phyloP scores from a whole-genome alignment of 2,329 filamentous ascomycete species.

The Pseudocercospora crystallina region DNA sequence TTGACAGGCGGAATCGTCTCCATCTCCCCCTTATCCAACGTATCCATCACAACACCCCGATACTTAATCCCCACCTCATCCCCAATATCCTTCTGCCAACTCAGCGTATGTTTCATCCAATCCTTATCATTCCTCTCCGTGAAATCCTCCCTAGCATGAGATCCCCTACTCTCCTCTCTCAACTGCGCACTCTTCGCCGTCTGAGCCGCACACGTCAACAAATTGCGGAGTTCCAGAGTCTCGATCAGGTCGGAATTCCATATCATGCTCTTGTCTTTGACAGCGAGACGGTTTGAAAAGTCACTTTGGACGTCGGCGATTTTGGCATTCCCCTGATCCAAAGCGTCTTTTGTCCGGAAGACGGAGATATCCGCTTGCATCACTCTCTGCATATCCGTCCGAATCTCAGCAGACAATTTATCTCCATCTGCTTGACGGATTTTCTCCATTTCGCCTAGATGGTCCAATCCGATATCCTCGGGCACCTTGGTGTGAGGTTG shows the following conservation, averaged over 20 bases:
- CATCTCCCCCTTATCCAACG: conserved; percentile 48
- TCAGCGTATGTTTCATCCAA: conserved; percentile 52
- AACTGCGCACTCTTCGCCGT: conserved; percentile 46
- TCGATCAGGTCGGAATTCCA: conserved; percentile 53
- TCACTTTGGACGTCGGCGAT: conserved; percentile 38
- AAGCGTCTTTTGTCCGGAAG: conserved; percentile 44
- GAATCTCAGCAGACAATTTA: conserved; percentile 39
- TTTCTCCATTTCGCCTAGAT: conserved; percentile 34
- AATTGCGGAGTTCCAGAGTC: conserved; percentile 48
- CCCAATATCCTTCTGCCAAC: conserved; percentile 44
- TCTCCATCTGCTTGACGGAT: conserved; percentile 41
- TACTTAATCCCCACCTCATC: conserved; percentile 44
- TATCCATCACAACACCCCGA: conserved; percentile 43
- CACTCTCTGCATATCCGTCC: conserved; percentile 46
- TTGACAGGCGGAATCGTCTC: conserved; percentile 32
- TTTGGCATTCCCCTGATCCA: conserved; percentile 35
- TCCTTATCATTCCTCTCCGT: conserved; percentile 42
- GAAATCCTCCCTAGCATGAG: conserved; percentile 51
- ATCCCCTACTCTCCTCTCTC: conserved; percentile 47
- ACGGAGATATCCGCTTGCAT: conserved; percentile 51
- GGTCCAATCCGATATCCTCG: conserved; percentile 32
- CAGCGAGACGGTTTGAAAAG: conserved; percentile 38
- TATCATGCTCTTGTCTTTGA: conserved; percentile 48
- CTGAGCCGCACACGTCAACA: conserved; percentile 49
- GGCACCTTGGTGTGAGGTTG: conserved; percentile 37